Evolutionary conservation across 139 green algal genomes (phyloP).

Genomic region (Diplosphaera chodatii): DNA sequence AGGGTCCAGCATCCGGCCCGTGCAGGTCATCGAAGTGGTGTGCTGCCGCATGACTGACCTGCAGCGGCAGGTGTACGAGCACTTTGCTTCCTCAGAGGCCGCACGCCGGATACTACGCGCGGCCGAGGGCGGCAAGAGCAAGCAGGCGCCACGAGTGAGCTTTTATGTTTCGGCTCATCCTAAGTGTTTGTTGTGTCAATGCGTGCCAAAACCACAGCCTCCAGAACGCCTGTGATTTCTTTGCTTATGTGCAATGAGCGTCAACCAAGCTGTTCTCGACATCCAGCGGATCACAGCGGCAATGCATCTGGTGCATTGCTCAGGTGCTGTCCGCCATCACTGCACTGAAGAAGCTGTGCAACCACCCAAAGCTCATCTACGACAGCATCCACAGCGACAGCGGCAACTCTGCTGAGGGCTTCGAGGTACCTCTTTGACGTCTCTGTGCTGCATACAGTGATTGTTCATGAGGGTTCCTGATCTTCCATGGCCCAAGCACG

Average conservation of each 20-base stretch:
- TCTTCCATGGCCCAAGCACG: neutral
- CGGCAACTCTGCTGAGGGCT: conserved; percentile 35
- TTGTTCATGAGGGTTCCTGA: too few relatives aligned
- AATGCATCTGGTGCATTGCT: conserved; percentile 10
- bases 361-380: conserved; percentile 94
- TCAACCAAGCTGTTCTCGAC: too few relatives aligned
- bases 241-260: too few relatives aligned
- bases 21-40: conserved; percentile 88
- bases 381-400: conserved; percentile 50
- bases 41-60: conserved; percentile 87
- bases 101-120: conserved; percentile 54
- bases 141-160: neutral
- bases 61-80: conserved; percentile 82
- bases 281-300: conserved; percentile 6
- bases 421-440: conserved; percentile 46
- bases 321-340: conserved; percentile 84
- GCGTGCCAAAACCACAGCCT: too few relatives aligned
- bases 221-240: too few relatives aligned
- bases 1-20: too few relatives aligned
- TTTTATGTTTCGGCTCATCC: neutral
- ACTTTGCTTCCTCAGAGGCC: conserved; percentile 87
- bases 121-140: neutral
- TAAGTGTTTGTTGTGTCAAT: too few relatives aligned
- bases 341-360: conserved; percentile 94
- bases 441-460: too few relatives aligned